Evolutionary conservation across 805 yeast genomes (phyloP), one percentile per base, ranked within the genome.

Genomic region (Vanderwaltozyma tropicalis): DNA sequence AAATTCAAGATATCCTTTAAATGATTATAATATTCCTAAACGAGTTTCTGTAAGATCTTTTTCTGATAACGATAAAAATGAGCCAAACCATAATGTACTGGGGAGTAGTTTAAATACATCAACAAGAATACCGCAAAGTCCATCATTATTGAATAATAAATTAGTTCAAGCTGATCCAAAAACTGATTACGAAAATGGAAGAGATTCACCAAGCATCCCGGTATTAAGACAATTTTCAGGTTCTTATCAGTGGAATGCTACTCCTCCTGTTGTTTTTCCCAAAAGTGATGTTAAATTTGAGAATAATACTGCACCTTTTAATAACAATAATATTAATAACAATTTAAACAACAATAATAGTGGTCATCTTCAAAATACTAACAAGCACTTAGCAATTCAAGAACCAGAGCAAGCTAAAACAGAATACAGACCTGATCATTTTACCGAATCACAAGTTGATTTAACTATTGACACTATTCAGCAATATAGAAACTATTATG

Each of bases 121-220:
- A 16, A 9, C 17, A 7, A 19, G 12, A 31, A 9, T 14, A n/a
- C 14, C 25, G 4, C n/a, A 15, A 35, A 48, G 49, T 25, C 49
- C 49, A 2, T 53, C 57, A 5, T 32, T 49, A 19, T 31, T 49
- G 28, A 46, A 41, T 27, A 46, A 46, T 16, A 32, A 45, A n/a
- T 29, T 49, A 29, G 38, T 43, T 28, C 46, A 49, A 5, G 34
- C 40, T 9, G 31, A 19, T 28, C 10, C 16, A 22, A 4, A 2
- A 5, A 9, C 2, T 5, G 16, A n/a, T 6, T 14, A 10, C 8
- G 22, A 11, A 16, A 5, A 14, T 4, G 27, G 20, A 15, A 10
- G 15, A 11, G 19, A n/a, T n/a, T 6, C 28, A 5, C 17, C 30
- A 19, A 18, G 14, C 5, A 37, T 37, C 13, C 40, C 40, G 13